Evolutionary conservation across 2,329 filamentous ascomycete genomes (phyloP), one percentile per base, ranked within the genome.

Genomic region (Diplocarpon rosae): DNA sequence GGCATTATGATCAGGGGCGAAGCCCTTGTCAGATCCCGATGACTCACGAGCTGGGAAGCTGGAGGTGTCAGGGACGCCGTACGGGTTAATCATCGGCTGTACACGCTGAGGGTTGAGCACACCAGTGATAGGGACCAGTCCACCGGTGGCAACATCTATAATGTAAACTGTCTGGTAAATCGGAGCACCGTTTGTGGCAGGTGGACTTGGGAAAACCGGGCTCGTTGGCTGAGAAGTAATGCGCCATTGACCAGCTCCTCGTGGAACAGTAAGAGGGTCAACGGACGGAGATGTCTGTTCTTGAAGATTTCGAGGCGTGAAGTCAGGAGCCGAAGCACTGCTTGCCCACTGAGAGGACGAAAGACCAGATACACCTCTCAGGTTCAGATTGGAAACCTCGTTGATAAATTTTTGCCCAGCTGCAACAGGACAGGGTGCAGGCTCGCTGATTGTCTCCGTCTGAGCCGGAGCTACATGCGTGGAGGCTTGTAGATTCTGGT

Each of bases 1-100:
- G 43, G 46, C 17, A 45, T 42, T 9, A 31, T 39, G 27, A 48
- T 45, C 2, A 28, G n/a, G 2, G 36, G 29, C 3, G 42, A 41
- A 41, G 28, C 43, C 20, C 20, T 24, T 24, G 20, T 24, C 16
- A 37, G 24, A 24, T 29, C 37, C 20, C 20, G 20, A 24, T 7
- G 20, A 3, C 20, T 24, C 20, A 24, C 20, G 20, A 24, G 17
- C 12, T 13, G 11, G 32, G 9, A 42, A 16, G 31, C 32, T 42
- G 15, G 34, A 15, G 14, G 31, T 33, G 31, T 33, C 31, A 7
- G 20, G 20, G 20, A 24, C 7, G 20, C 20, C 20, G 20, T 24
- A 24, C 3, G 3, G 20, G 20, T 24, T 24, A 24, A 7, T 24
- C 20, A 24, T 24, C 20, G 20, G 20, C 20, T 3, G 20, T 24